These are phyloP conservation scores for Talaromyces sp. DNA, from an alignment of 2,329 filamentous ascomycete genomes.

Conservation along the genomic window DNA sequence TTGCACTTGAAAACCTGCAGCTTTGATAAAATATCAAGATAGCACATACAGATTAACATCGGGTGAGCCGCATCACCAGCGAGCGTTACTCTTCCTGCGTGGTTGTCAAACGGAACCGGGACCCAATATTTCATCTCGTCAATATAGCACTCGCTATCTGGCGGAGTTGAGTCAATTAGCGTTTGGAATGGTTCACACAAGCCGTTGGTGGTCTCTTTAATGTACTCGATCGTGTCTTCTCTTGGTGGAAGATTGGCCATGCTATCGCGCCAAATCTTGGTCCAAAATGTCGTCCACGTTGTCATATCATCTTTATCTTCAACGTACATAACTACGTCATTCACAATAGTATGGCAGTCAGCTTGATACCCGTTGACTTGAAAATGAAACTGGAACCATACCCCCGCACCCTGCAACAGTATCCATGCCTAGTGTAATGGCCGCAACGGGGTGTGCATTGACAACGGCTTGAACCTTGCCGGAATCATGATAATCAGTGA, in stretches of 20 bases:
- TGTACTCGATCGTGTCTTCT: background rate
- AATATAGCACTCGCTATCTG: slow-evolving; percentile 3
- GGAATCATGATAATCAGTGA: slow-evolving; percentile 3
- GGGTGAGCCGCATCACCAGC: slow-evolving; percentile 8
- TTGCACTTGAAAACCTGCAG: background rate
- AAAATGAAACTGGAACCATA: background rate
- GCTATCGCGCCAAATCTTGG: slow-evolving; percentile 6
- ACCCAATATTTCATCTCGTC: slow-evolving; percentile 10
- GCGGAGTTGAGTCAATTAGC: slow-evolving; percentile 2
- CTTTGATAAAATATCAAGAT: background rate
- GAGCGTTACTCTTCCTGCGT: slow-evolving; percentile 3
- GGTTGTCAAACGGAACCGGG: slow-evolving; percentile 4
- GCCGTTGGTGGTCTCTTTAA: slow-evolving; percentile 4
- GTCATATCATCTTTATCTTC: slow-evolving; percentile 5
- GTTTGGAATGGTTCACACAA: slow-evolving; percentile 8
- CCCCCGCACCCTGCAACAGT: slow-evolving; percentile 5
- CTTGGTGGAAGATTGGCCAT: background rate
- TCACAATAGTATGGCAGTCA: background rate
- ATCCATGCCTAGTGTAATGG: slow-evolving; percentile 6
- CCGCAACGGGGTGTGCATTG: slow-evolving; percentile 7
- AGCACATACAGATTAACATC: slow-evolving; percentile 7
- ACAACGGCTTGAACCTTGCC: slow-evolving; percentile 3
- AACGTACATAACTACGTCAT: slow-evolving; percentile 1
- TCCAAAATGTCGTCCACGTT: slow-evolving; percentile 9
- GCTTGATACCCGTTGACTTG: background rate